Conservation (phyloP, 345 rosid species). For the Acer campestre region DNA sequence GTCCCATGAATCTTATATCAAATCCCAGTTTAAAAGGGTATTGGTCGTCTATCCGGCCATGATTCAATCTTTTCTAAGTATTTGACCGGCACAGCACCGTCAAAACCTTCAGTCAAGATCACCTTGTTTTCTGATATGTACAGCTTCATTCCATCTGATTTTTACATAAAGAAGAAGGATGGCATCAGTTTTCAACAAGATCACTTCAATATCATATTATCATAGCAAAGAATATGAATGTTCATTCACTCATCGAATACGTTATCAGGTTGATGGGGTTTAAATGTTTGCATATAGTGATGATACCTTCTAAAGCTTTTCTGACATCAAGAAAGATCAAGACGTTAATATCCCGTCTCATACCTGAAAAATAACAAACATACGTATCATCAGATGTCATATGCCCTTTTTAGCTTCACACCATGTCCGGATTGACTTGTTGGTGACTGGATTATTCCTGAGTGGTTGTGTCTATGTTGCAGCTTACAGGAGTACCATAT, state of each 20-base stretch:
- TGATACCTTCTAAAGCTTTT: constrained; percentile 86
- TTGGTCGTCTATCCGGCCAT: constrained; percentile 64
- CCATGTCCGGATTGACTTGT: not conserved
- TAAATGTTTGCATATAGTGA: not conserved
- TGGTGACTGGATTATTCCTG: not conserved
- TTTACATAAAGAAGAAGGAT: not conserved
- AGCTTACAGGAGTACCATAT: not conserved
- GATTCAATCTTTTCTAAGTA: constrained; percentile 78
- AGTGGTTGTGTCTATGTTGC: not conserved
- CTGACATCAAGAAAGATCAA: constrained; percentile 68
- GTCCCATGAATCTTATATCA: not conserved
- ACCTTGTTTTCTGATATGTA: constrained; percentile 89
- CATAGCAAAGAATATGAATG: not conserved
- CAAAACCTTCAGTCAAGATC: constrained; percentile 85
- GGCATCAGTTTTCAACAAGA: not conserved
- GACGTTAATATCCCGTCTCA: constrained; percentile 72
- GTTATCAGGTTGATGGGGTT: not conserved
- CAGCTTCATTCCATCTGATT: constrained; percentile 76
- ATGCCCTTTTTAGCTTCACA: not conserved
- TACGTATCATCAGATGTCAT: not conserved
- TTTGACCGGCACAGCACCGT: constrained; percentile 71
- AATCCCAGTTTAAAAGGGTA: constrained; percentile 37
- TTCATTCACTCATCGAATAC: not conserved
- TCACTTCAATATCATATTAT: not conserved
- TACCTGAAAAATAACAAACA: constrained; percentile 46